Percentiles rank a stretch among this genome's conserved stretches.
phyloP scores from a whole-genome alignment of 495 filamentous ascomycete genomes.

The Umbilicaria muhlenbergii region DNA sequence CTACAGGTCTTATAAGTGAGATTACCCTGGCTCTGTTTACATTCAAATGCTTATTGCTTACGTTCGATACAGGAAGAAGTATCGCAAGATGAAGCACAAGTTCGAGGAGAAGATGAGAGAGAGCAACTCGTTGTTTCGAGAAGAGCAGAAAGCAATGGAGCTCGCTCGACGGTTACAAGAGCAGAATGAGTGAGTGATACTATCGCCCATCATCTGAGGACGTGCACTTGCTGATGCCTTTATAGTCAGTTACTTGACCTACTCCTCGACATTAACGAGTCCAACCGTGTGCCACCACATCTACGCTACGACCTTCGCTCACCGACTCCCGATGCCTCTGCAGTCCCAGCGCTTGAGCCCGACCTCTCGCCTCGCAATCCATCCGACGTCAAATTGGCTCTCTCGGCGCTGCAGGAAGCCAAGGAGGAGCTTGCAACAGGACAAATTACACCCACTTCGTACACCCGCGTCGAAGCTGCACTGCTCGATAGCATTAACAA shows the following conservation, averaged over 20 bases:
- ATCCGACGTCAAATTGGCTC: conserved; percentile 21
- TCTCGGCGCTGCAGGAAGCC: conserved; percentile 28
- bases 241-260: conserved; percentile 64
- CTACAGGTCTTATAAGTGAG: conserved; percentile 14
- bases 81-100: conserved; percentile 72
- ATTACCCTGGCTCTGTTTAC: background rate
- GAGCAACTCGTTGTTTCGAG: conserved; percentile 58
- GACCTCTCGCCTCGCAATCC: conserved; percentile 22
- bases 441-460: conserved; percentile 22
- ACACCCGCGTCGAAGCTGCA: conserved; percentile 24
- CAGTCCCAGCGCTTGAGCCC: conserved; percentile 22
- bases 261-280: conserved; percentile 73
- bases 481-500: conserved; percentile 5
- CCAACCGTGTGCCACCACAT: conserved; percentile 53
- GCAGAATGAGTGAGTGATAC: conserved; percentile 57
- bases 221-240: background rate
- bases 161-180: conserved; percentile 66
- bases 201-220: background rate
- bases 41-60: background rate
- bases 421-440: conserved; percentile 26
- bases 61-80: conserved; percentile 63
- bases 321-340: conserved; percentile 25
- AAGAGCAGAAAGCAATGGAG: conserved; percentile 61
- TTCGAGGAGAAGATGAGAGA: conserved; percentile 75
- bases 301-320: conserved; percentile 47